Evolutionary conservation across 2,329 filamentous ascomycete species (phyloP), one percentile per base, ranked within the genome.

Genomic region (Fusarium sp.): DNA sequence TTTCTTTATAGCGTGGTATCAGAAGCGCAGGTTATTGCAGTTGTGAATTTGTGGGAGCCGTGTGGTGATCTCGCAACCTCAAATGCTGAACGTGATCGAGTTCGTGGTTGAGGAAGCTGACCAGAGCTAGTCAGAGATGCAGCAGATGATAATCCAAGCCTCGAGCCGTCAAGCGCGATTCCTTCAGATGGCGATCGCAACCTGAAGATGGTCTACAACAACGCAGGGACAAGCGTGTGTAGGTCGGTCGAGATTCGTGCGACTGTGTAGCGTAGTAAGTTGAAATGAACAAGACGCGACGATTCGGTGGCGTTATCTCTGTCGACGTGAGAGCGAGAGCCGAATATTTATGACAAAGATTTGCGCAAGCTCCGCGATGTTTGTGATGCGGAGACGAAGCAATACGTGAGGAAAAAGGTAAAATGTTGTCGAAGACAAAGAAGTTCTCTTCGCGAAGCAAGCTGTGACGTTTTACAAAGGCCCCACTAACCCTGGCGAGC

Each of bases 381-480:
- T 49, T 60, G 62, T 47, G 59, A 49, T 57, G 69, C 44, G 25
- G 46, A 57, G 38, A 43, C 23, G 32, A 58, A 54, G 47, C 62
- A 40, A 57, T 64, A 37, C 35, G 40, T 52, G 59, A 56, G 43
- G 25, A 38, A 60, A 40, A 52, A 32, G 42, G 30, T 38, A 40
- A 69, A 60, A 64, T 47, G 43, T 54, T 65, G 66, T 35, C 49
- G 37, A 56, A 64, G 60, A 67, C 63, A 71, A 73, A 73, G 68
- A 71, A 69, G 58, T 73, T 71, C 65, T 72, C 50, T 71, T 52
- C 35, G 58, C 49, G 49, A 58, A 52, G 58, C 37, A 56, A 59
- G 68, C 54, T 71, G 73, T 77, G 75, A 77, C 75, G 75, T 77
- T 69, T 75, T 77, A 62, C 58, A 32, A 32, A 67, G 42, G 75